A percentile compares a stretch with the other conserved stretches of the same genome.
Evolutionary conservation across 2,329 filamentous ascomycete species (phyloP).

Genomic region (Fusarium odoratissimum): DNA sequence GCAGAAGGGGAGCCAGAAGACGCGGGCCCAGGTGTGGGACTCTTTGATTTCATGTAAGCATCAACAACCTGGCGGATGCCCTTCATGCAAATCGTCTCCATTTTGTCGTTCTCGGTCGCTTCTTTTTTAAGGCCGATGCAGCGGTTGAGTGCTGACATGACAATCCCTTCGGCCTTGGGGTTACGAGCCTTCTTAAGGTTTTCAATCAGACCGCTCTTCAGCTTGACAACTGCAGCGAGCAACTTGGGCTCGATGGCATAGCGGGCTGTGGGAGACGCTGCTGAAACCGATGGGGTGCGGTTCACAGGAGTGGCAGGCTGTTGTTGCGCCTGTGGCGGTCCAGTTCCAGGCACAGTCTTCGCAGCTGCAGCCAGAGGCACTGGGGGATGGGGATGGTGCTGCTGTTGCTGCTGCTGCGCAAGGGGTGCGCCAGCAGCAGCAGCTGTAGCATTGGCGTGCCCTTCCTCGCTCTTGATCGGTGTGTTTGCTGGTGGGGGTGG

Average conservation of each 20-base stretch:
- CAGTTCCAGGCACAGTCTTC: slow-evolving; percentile 37
- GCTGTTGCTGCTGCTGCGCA: slow-evolving; percentile 29
- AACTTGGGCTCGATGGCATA: slow-evolving; percentile 59
- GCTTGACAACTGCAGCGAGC: slow-evolving; percentile 55
- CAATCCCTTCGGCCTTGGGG: slow-evolving; percentile 59
- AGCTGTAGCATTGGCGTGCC: slow-evolving; percentile 26
- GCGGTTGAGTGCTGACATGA: slow-evolving; percentile 65
- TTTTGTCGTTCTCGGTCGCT: slow-evolving; percentile 57
- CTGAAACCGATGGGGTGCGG: slow-evolving; percentile 44
- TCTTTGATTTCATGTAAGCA: slow-evolving; percentile 56
- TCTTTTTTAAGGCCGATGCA: slow-evolving; percentile 60
- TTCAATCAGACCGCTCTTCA: slow-evolving; percentile 60
- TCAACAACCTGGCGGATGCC: slow-evolving; percentile 57
- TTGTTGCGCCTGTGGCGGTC: slow-evolving; percentile 26
- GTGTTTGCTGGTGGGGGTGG: slow-evolving; percentile 47
- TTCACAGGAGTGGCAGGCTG: slow-evolving; percentile 33
- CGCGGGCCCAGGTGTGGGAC: slow-evolving; percentile 48
- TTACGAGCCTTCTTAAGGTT: slow-evolving; percentile 58
- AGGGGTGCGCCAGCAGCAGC: slow-evolving; percentile 1
- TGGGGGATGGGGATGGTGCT: slow-evolving; percentile 10
- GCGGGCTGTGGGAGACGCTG: slow-evolving; percentile 43
- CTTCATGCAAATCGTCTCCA: slow-evolving; percentile 61
- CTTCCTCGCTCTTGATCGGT: slow-evolving; percentile 47
- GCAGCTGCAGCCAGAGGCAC: slow-evolving; percentile 27
- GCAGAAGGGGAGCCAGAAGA: slow-evolving; percentile 39